Conservation (phyloP, 2,329 filamentous ascomycete species). For the Ophiognomonia clavigignenti-juglandacearum region DNA sequence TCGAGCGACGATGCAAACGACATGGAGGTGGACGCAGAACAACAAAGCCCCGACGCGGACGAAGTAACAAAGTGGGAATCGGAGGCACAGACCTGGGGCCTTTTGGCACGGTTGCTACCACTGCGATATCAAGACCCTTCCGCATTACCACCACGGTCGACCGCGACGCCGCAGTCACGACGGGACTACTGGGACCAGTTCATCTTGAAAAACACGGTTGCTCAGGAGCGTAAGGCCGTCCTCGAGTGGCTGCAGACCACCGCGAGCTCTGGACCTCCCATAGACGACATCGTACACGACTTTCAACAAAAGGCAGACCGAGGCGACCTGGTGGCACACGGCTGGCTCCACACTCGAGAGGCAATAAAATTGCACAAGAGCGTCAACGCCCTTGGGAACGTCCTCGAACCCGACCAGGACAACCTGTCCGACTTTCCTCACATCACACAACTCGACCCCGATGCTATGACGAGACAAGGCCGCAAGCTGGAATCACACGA, state of each 20-base stretch:
- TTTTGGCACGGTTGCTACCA: slow-evolving; percentile 70
- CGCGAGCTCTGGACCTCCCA: slow-evolving; percentile 64
- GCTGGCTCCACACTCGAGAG: slow-evolving; percentile 88
- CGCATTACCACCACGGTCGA: slow-evolving; percentile 20
- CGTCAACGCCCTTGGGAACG: slow-evolving; percentile 61
- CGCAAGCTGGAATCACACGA: slow-evolving; percentile 76
- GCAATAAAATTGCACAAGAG: slow-evolving; percentile 88
- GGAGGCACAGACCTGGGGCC: slow-evolving; percentile 87
- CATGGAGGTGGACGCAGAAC: slow-evolving; percentile 52
- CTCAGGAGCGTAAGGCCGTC: slow-evolving; percentile 73
- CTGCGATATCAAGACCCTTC: slow-evolving; percentile 53
- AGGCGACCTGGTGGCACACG: slow-evolving; percentile 77
- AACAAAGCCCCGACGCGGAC: slow-evolving; percentile 29
- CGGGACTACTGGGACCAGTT: slow-evolving; percentile 63
- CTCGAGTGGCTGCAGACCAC: slow-evolving; percentile 83
- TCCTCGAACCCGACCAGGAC: slow-evolving; percentile 58
- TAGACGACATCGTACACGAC: slow-evolving; percentile 71
- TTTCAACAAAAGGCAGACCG: slow-evolving; percentile 72
- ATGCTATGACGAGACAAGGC: slow-evolving; percentile 76
- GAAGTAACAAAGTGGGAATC: slow-evolving; percentile 66
- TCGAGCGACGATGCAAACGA: slow-evolving; percentile 41
- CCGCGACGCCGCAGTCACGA: slow-evolving; percentile 23
- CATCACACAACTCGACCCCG: slow-evolving; percentile 86
- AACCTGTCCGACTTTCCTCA: slow-evolving; percentile 55
- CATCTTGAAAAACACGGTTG: slow-evolving; percentile 64